phyloP scores from a whole-genome alignment of 805 yeast species.

The Myxozyma melibiosi region DNA sequence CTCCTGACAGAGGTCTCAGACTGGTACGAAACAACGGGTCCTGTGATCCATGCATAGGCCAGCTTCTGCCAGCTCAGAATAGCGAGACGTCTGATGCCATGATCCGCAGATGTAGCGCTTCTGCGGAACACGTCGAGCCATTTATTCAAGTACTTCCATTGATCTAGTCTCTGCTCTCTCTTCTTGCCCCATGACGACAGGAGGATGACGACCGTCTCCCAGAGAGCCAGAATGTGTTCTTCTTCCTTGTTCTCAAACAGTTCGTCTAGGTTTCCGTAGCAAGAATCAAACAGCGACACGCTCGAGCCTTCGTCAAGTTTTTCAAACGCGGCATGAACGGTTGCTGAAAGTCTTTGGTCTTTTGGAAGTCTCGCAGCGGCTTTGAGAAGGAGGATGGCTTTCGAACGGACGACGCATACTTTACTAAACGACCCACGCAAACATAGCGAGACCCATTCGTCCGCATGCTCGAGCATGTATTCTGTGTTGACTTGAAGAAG shows the following conservation, averaged over 20 bases:
- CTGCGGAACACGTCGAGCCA: conserved; percentile 22
- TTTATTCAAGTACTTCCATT: conserved; percentile 17
- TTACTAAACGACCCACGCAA: conserved; percentile 15
- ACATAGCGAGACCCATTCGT: conserved; percentile 25
- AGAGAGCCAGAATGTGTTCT: conserved; percentile 19
- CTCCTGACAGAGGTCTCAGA: conserved; percentile 4
- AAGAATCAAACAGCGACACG: conserved; percentile 8
- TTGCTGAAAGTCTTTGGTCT: conserved; percentile 1
- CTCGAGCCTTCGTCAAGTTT: not conserved
- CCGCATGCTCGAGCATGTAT: conserved; percentile 20
- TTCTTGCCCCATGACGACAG: conserved; percentile 21
- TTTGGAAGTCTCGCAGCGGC: conserved; percentile 13
- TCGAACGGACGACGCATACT: conserved; percentile 11
- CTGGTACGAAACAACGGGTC: not conserved
- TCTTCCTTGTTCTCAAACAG: conserved; percentile 19
- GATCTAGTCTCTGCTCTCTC: conserved; percentile 17
- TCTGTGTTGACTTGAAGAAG: conserved; percentile 3
- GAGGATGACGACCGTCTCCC: conserved; percentile 19
- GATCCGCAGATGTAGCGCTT: conserved; percentile 17
- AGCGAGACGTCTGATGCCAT: conserved; percentile 5
- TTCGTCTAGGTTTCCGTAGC: conserved; percentile 4
- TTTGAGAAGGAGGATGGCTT: conserved; percentile 15
- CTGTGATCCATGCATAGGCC: conserved; percentile 19
- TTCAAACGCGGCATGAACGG: conserved; percentile 15
- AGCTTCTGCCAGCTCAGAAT: conserved; percentile 22